Conservation (phyloP, 1,284 basidiomycete species). For the Vanrija pseudolonga region DNA sequence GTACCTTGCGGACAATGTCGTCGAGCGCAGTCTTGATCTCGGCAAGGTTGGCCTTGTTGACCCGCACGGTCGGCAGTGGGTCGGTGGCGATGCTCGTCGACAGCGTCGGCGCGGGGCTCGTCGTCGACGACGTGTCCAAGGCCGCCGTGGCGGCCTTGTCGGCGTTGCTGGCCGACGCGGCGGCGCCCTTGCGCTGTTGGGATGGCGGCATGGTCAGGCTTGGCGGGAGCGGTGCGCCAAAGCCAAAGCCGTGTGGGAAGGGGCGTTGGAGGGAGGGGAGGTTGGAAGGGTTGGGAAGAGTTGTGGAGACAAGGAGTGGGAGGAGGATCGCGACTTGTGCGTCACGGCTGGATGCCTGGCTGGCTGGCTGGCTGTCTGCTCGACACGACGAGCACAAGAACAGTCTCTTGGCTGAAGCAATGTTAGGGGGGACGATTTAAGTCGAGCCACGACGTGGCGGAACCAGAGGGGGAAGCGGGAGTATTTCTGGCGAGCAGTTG, state of each 20-base stretch:
- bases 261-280: no score
- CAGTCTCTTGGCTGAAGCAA: no score
- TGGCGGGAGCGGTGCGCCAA: no score
- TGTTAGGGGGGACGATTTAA: no score
- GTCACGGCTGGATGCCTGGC: not conserved
- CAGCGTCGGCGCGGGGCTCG: not conserved
- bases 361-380: no score
- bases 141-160: not conserved
- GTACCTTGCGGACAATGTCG: conserved; percentile 82
- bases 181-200: not conserved
- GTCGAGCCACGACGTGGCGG: no score
- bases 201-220: not conserved
- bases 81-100: conserved; percentile 26
- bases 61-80: conserved; percentile 57
- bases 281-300: no score
- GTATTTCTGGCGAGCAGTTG: no score
- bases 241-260: not conserved
- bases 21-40: conserved; percentile 89
- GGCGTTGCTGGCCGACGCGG: not conserved
- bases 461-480: no score
- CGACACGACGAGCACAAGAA: no score
- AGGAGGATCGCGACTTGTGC: not conserved
- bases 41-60: conserved; percentile 73
- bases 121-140: not conserved
- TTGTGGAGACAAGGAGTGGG: not conserved